These are phyloP conservation scores for Stygiomarasmius scandens DNA, from an alignment of 1,284 basidiomycete genomes.

Conservation along the genomic window DNA sequence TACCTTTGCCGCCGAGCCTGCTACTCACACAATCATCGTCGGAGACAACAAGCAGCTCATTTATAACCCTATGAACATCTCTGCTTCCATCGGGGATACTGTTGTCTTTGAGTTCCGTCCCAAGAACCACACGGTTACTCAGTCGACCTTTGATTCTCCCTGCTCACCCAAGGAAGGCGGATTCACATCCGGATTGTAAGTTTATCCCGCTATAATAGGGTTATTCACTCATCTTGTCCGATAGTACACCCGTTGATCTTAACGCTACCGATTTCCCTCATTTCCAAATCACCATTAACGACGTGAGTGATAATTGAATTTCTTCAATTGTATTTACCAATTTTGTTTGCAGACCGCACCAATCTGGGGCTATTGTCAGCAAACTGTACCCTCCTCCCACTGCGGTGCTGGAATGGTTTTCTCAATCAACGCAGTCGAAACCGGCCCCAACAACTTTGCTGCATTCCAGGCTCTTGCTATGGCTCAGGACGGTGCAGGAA, in stretches of 20 bases:
- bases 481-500: constrained; percentile 12
- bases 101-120: constrained; percentile 36
- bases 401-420: constrained; percentile 32
- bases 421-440: constrained; percentile 49
- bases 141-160: constrained; percentile 49
- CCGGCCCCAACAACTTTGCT: constrained; percentile 46
- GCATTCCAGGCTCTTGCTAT: constrained; percentile 42
- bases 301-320: too few species aligned
- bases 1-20: constrained; percentile 34
- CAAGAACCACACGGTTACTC: constrained; percentile 62
- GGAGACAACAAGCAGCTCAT: constrained; percentile 36
- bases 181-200: constrained; percentile 52
- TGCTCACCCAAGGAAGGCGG: constrained; percentile 27
- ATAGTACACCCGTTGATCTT: too few species aligned
- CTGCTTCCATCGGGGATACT: constrained; percentile 47
- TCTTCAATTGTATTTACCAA: too few species aligned
- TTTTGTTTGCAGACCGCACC: constrained; percentile 50
- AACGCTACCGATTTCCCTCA: constrained; percentile 39
- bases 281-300: constrained; percentile 56
- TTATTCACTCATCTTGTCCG: too few species aligned
- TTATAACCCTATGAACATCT: constrained; percentile 47
- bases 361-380: constrained; percentile 54
- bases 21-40: constrained; percentile 44
- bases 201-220: too few species aligned
- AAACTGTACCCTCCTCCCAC: constrained; percentile 37